Base-by-base conservation (phyloP, 1,139 yeast species). In the Suhomyces panamericanus region DNA sequence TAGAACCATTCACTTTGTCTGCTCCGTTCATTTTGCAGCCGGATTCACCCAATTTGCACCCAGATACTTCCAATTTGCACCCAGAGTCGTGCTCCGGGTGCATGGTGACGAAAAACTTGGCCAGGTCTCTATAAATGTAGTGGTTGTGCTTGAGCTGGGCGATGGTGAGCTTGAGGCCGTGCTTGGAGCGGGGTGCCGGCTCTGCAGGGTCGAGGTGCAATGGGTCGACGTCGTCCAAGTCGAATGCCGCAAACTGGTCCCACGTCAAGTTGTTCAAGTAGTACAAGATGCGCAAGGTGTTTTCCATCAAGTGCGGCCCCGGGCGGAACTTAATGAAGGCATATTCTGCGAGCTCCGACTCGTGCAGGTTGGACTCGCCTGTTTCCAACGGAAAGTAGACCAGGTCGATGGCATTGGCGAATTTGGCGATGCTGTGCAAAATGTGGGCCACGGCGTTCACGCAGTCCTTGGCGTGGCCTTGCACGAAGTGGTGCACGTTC, bases 111-210 rank as follows among this genome's bases (percentile, higher is more conserved):
- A 44, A 44, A 33, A 45, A 35, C 37, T 39, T 37, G 26, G 38
- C 42, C 20, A 53, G 37, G 29, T 52, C 46, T 32, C 48, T 47
- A 39, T 57, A 64, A 28, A 70, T 53, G 42, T 58, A 56, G 38
- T 65, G 67, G 41, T 71, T 70, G 50, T 73, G 77, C 42, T 70
- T 72, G 47, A 64, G 70, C 48, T 73, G 78, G 26, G 69, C 69
- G 30, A 73, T 65, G 6, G 71, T 64, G 13, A 72, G 53, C 32
- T 55, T 58, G 15, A 72, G 58, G 58, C 52, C 63, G 56, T 29
- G 69, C 67, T 13, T 73, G 66, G 16, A 64, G 48, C 20, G 73
- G 3, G 31, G 33, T 6, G 41, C 32, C 4, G 39, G 41, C 9
- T 42, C 45, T 3, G 38, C 15, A 1, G 43, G 15, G 16, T 43